phyloP scores from a whole-genome alignment of 208 protist species.

The Tritrichomonas foetus region DNA sequence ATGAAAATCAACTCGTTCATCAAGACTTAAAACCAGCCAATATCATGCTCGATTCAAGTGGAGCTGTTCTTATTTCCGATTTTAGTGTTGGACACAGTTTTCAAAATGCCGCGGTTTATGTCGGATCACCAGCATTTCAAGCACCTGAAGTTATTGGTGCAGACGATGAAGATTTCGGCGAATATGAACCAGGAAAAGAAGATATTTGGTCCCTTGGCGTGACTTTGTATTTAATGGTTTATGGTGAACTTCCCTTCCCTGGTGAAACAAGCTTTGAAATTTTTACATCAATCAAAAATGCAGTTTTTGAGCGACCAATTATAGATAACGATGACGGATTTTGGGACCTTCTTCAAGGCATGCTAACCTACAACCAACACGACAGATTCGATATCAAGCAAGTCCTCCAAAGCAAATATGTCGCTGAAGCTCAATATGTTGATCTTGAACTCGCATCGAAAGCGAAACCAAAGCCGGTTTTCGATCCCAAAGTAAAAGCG shows the following conservation, averaged over 20 bases:
- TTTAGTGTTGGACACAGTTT: constrained; percentile 11
- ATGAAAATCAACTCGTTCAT: neutral
- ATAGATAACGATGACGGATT: neutral
- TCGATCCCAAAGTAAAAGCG: no score
- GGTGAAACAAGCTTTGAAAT: neutral
- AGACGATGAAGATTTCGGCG: neutral
- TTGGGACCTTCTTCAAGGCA: neutral
- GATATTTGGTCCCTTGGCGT: constrained; percentile 2
- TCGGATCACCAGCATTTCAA: neutral
- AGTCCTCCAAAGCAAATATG: neutral
- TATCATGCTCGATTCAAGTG: neutral
- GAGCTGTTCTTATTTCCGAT: neutral
- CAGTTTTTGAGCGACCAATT: neutral
- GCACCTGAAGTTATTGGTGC: neutral
- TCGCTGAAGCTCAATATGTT: neutral
- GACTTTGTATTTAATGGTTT: neutral
- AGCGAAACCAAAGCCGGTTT: no score
- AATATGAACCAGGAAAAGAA: constrained; percentile 5
- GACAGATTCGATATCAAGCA: neutral
- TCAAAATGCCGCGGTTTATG: neutral
- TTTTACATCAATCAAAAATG: neutral
- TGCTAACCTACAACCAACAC: neutral
- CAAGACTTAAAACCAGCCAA: constrained; percentile 22
- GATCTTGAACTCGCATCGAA: no score
- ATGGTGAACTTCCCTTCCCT: neutral